These are phyloP conservation scores for Aspergillus carlsbadensis DNA, from an alignment of 495 filamentous ascomycete species.

Conservation along the genomic window DNA sequence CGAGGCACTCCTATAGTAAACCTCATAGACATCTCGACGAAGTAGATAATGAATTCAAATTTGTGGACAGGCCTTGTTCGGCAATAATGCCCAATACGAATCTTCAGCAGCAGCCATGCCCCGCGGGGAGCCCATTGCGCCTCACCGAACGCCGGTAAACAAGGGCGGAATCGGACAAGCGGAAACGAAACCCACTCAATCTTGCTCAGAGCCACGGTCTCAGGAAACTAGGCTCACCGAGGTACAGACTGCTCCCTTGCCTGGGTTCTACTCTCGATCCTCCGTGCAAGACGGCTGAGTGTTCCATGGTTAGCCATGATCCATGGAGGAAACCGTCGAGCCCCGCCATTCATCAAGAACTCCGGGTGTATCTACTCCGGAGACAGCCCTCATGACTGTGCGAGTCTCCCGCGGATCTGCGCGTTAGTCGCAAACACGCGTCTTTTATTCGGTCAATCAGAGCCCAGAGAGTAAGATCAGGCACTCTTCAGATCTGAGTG, in stretches of 20 bases:
- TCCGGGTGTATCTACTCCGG: neutral
- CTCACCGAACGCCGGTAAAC: constrained; percentile 1
- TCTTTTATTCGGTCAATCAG: constrained; percentile 1
- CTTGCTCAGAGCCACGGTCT: neutral
- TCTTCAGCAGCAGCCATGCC: neutral
- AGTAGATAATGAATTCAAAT: neutral
- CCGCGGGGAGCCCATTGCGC: neutral
- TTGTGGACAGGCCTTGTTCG: neutral
- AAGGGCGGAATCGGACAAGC: neutral
- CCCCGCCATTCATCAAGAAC: constrained; percentile 1
- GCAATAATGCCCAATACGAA: neutral
- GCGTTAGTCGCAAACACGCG: constrained; percentile 2
- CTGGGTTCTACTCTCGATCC: neutral
- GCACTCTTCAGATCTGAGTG: neutral
- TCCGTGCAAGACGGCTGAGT: neutral
- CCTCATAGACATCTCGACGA: too few species aligned
- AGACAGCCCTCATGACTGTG: neutral
- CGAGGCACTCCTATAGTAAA: constrained; percentile 23
- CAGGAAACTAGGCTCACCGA: neutral
- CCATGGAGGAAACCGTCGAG: neutral
- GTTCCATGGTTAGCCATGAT: neutral
- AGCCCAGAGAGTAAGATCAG: constrained; percentile 1
- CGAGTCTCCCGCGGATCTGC: constrained; percentile 15
- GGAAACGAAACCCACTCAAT: neutral
- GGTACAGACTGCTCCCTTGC: neutral